Evolutionary conservation across 495 filamentous ascomycete genomes (phyloP).

Genomic region (Cercophora scortea): DNA sequence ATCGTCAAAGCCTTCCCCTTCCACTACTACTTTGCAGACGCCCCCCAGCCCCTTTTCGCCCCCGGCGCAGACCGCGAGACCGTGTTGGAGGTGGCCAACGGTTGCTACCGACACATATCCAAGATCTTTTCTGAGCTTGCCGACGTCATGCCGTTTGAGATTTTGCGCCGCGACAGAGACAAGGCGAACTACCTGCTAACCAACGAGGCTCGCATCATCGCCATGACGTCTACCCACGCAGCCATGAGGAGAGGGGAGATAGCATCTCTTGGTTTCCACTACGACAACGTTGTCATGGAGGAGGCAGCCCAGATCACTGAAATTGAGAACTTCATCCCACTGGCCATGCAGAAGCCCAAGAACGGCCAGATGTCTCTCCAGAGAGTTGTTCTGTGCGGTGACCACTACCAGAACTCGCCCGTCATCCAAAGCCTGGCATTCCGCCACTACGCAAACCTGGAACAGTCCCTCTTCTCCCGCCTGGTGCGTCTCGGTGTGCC

Average conservation of each 20-base stretch:
- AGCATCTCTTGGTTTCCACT: slow-evolving; percentile 83
- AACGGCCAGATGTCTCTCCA: slow-evolving; percentile 69
- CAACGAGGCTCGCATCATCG: slow-evolving; percentile 91
- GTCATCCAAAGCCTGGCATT: slow-evolving; percentile 96
- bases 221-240: slow-evolving; percentile 97
- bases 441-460: slow-evolving; percentile 88
- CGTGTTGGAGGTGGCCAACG: slow-evolving; percentile 67
- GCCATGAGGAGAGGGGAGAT: slow-evolving; percentile 97
- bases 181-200: slow-evolving; percentile 92
- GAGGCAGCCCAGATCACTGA: slow-evolving; percentile 98
- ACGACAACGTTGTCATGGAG: slow-evolving; percentile 98
- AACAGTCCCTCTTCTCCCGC: slow-evolving; percentile 89
- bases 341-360: slow-evolving; percentile 78
- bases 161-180: slow-evolving; percentile 76
- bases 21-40: slow-evolving; percentile 78
- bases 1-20: slow-evolving; percentile 81
- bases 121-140: slow-evolving; percentile 91
- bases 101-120: slow-evolving; percentile 84
- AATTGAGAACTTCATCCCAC: slow-evolving; percentile 91
- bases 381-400: slow-evolving; percentile 84
- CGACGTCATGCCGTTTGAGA: slow-evolving; percentile 92
- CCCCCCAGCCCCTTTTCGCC: slow-evolving; percentile 79
- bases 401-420: slow-evolving; percentile 94
- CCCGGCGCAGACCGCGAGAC: slow-evolving; percentile 53
- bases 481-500: slow-evolving; percentile 87